These are phyloP conservation scores for Clarireedia sp. DNA, from an alignment of 2,329 filamentous ascomycete genomes.

Conservation along the genomic window DNA sequence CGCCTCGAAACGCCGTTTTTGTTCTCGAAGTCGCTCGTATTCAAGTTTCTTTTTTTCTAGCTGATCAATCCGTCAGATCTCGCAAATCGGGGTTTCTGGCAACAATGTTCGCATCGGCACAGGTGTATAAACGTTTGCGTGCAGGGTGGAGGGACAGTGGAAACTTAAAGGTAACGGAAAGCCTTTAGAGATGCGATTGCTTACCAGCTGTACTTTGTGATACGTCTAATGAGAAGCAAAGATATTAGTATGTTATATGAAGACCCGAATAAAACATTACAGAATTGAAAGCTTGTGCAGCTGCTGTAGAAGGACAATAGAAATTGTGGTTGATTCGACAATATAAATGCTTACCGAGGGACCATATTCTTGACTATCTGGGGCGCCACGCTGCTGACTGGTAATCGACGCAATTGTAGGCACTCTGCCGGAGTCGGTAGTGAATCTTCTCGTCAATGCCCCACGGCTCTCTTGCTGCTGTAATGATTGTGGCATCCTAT, in stretches of 20 bases:
- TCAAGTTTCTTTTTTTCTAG: constrained; percentile 90
- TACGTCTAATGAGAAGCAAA: constrained; percentile 40
- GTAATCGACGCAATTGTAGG: constrained; percentile 53
- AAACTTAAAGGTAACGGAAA: background rate
- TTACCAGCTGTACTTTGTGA: constrained; percentile 71
- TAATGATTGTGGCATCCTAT: constrained; percentile 53
- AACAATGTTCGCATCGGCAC: too few species aligned
- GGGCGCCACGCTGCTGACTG: constrained; percentile 24
- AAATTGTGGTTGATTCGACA: constrained; percentile 13
- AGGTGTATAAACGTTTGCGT: background rate
- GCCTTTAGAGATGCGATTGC: constrained; percentile 26
- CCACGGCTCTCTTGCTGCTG: constrained; percentile 61
- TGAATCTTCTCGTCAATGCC: constrained; percentile 83
- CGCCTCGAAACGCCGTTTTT: constrained; percentile 81
- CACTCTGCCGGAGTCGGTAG: constrained; percentile 79
- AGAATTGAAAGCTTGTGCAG: too few species aligned
- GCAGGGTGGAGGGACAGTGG: background rate
- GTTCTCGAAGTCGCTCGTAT: constrained; percentile 83
- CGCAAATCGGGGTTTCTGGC: background rate
- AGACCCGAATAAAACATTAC: too few species aligned
- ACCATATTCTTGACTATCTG: constrained; percentile 27
- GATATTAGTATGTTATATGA: constrained; percentile 15
- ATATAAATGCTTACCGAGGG: constrained; percentile 26
- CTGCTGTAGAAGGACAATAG: constrained; percentile 13
- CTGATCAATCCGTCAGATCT: constrained; percentile 44